Conservation (phyloP, 345 rosid species). For the Camelina neglecta region DNA sequence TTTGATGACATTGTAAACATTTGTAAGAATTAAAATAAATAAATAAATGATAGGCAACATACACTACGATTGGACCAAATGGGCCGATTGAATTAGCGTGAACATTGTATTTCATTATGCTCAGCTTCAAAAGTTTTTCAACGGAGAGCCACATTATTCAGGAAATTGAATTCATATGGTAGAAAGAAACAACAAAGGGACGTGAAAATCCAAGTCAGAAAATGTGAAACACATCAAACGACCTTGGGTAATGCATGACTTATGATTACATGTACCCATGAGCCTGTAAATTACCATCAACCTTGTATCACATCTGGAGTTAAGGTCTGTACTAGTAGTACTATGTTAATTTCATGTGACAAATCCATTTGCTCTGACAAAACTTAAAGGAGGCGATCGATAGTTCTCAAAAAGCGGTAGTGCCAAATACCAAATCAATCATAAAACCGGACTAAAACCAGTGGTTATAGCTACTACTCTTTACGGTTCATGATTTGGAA, state of each 20-base stretch:
- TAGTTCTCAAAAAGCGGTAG: background rate
- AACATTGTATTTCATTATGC: no score
- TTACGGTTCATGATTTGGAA: constrained; percentile 7
- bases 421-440: background rate
- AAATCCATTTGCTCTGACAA: no score
- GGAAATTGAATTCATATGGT: no score
- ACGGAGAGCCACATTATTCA: no score
- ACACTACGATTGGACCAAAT: no score
- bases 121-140: no score
- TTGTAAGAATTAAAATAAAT: no score
- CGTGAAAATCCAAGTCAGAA: no score
- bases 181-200: no score
- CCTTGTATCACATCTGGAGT: background rate
- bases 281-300: background rate
- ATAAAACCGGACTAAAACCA: constrained; percentile 2
- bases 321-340: background rate
- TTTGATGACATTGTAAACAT: no score
- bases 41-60: no score
- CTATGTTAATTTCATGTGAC: background rate
- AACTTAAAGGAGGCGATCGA: background rate
- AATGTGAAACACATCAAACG: background rate
- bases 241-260: background rate
- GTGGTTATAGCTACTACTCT: background rate
- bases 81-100: no score
- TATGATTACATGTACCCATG: background rate